Base-by-base conservation (phyloP, 192 early-diverging fungal genomes). In the Cetraspora pellucida region DNA sequence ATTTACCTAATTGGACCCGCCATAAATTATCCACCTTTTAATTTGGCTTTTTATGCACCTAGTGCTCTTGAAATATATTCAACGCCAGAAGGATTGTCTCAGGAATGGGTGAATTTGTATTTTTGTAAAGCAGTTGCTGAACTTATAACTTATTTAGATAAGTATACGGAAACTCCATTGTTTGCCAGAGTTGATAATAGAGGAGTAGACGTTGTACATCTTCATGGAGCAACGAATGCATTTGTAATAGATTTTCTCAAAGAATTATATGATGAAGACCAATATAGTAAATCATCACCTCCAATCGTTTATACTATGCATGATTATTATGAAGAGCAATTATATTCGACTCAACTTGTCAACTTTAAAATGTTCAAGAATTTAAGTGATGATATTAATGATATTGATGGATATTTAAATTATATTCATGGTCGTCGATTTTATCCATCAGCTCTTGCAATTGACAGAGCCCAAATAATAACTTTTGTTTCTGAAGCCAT, bases 101-200 rank as follows among this genome's bases (percentile, higher is more conserved):
- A 78, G 45, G 88, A 89, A 72, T 89, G 88, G 86, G 86, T 82
- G 64, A 85, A 89, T 80, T 85, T 83, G 6, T 89, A 84, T 47
- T 89, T 89, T 72, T 78, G 82, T 31, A 89, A 89, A 67, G 88
- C 86, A 5, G 84, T 73, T 0, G 85, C 86, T 1, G 74, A 80
- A 1, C 85, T 89, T 73, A 76, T 89, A 17, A 72, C 81, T 25
- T 79, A 81, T 70, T 77, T 81, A 37, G 78, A 82, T 37, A 78
- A 64, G 23, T 82, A 79, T 59, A 67, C 83, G 28, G 87, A 89
- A 19, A 72, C 84, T 30, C 82, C 87, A 0, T 77, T 89, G 6
- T 89, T 89, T 80, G 84, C 83, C 5, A 77, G 78, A 19, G 25
- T 49, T 14, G 78, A 59, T 31, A 70, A 28, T 27, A 81, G 76